Evolutionary conservation across 2,329 filamentous ascomycete genomes (phyloP), one percentile per base, ranked within the genome.

Genomic region (Colletotrichum salicis): DNA sequence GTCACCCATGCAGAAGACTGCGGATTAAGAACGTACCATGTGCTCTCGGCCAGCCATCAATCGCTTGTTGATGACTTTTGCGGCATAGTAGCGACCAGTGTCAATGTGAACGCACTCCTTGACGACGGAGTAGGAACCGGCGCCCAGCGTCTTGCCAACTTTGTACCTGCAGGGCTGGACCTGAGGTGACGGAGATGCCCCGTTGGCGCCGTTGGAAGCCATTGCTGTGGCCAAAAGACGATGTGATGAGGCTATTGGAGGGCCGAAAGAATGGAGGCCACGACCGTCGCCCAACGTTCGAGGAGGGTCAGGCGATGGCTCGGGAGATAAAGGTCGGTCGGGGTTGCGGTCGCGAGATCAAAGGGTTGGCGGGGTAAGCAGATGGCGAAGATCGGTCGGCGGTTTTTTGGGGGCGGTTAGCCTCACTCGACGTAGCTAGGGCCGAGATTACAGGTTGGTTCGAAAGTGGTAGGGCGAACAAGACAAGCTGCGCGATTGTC

Each of bases 51-150:
- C 96, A 7, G 95, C 94, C 96, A 99, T 99, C 76, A 99, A 86
- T 70, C 96, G 89, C 88, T 99, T 99, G 86, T 99, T 99, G 84
- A 99, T 99, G 74, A 99, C 96, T 83, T 99, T 99, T 73, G 96
- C 96, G 33, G 96, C 96, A 91, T 98, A 99, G 84, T 98, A 98
- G 76, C 95, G 91, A 57, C 96, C 96, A 0, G 96, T 98, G 77
- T 98, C 96, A 79, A 98, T 98, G 82, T 99, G 96, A 33, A 98
- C 95, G 81, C 96, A 99, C 85, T 99, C 96, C 83, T 98, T 98
- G 74, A 99, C 96, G 61, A 98, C 96, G 48, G 95, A 98, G 84
- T 99, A 99, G 69, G 95, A 98, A 75, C 96, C 96, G 41, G 96
- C 95, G 74, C 96, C 96, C 67, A 99, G 86, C 29, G 96, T 98